Evolutionary conservation across 2,329 filamentous ascomycete species (phyloP).

Genomic region (Colletotrichum sp.): DNA sequence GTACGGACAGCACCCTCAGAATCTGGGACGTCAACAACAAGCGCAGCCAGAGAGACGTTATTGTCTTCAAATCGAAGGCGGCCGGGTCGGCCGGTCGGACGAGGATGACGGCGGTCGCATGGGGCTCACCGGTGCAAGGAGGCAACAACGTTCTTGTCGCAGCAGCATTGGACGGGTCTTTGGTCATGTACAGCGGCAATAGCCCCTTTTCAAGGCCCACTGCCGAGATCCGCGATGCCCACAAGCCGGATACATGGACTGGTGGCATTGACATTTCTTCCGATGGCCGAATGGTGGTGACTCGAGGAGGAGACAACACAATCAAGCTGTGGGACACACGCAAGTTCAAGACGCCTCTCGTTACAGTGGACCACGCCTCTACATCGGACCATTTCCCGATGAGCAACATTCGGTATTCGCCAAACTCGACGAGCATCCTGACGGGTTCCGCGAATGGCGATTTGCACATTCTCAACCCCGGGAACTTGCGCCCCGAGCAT

Average conservation of each 20-base stretch:
- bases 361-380: conserved; percentile 78
- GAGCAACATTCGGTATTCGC: conserved; percentile 88
- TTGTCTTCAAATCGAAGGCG: conserved; percentile 94
- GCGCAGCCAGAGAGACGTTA: conserved; percentile 87
- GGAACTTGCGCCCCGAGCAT: conserved; percentile 83
- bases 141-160: conserved; percentile 79
- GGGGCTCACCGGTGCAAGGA: conserved; percentile 80
- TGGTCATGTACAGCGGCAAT: conserved; percentile 91
- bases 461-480: conserved; percentile 91
- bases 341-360: conserved; percentile 91
- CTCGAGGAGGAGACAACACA: conserved; percentile 85
- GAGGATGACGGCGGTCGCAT: conserved; percentile 91
- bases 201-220: conserved; percentile 83
- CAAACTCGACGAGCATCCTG: conserved; percentile 81
- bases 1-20: conserved; percentile 91
- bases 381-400: conserved; percentile 85
- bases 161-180: conserved; percentile 84
- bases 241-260: conserved; percentile 85
- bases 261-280: conserved; percentile 88
- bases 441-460: conserved; percentile 87
- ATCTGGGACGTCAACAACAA: conserved; percentile 98
- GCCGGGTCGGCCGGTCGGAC: conserved; percentile 87
- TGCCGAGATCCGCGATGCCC: conserved; percentile 84
- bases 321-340: conserved; percentile 98
- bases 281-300: conserved; percentile 90